Evolutionary conservation across 2,329 filamentous ascomycete genomes (phyloP).

Genomic region (Hymenoscyphus repandus): DNA sequence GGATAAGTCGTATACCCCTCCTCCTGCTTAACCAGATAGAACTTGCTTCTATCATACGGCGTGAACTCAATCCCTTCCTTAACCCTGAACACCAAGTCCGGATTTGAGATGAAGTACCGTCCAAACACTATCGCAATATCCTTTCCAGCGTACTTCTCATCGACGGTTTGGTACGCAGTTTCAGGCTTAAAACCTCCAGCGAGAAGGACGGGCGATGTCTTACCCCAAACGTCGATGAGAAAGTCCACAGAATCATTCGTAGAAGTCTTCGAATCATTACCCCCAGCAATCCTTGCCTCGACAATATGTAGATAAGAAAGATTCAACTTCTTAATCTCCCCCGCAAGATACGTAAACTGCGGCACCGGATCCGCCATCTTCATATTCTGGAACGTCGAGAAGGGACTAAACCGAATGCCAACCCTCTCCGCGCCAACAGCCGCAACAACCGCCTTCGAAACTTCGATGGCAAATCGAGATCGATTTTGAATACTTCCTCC

Average conservation of each 20-base stretch:
- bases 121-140: constrained; percentile 39
- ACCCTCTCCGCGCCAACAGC: constrained; percentile 48
- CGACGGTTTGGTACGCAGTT: constrained; percentile 35
- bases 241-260: constrained; percentile 36
- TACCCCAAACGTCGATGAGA: constrained; percentile 40
- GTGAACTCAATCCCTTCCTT: constrained; percentile 35
- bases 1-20: constrained; percentile 35
- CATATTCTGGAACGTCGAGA: constrained; percentile 58
- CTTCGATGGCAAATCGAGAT: constrained; percentile 46
- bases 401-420: constrained; percentile 56
- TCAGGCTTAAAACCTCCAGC: constrained; percentile 41
- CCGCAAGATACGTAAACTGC: constrained; percentile 56
- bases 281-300: constrained; percentile 35
- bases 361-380: constrained; percentile 55
- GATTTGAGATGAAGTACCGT: constrained; percentile 41
- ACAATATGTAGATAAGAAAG: constrained; percentile 61
- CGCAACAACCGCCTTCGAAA: constrained; percentile 43
- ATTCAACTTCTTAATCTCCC: constrained; percentile 43
- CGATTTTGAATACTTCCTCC: constrained; percentile 47
- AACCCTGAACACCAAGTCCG: constrained; percentile 38
- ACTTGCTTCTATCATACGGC: constrained; percentile 35
- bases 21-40: constrained; percentile 30
- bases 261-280: background rate
- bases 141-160: constrained; percentile 31
- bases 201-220: constrained; percentile 42